Percentiles rank a stretch among this genome's conserved stretches.
Evolutionary conservation across 768 basidiomycete species (phyloP).

Genomic region (Paxillus involutus): DNA sequence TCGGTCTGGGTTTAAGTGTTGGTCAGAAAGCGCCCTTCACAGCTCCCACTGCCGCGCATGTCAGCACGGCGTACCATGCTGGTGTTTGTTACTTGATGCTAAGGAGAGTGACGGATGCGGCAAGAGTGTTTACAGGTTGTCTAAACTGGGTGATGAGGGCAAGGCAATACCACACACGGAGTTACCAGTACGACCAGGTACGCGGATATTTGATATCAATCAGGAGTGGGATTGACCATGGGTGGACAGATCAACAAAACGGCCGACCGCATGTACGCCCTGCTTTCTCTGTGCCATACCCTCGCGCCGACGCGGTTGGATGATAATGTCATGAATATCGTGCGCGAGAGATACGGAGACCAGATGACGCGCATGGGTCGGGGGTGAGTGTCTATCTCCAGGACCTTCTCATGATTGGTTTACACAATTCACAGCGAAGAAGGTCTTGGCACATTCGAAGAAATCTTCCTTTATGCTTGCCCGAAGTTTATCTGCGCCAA

Average conservation of each 20-base stretch:
- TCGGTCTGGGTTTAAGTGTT: constrained; percentile 89
- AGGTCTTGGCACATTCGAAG: constrained; percentile 48
- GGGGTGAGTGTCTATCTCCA: constrained; percentile 52
- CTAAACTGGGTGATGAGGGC: constrained; percentile 95
- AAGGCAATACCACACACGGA: constrained; percentile 94
- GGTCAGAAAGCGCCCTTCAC: constrained; percentile 93
- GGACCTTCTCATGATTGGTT: background rate
- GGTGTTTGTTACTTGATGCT: constrained; percentile 98
- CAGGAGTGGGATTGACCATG: background rate
- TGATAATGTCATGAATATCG: constrained; percentile 90
- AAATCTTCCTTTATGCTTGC: constrained; percentile 88
- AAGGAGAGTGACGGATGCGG: constrained; percentile 92
- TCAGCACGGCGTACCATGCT: constrained; percentile 92
- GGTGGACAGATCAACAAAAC: constrained; percentile 85
- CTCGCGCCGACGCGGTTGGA: constrained; percentile 91
- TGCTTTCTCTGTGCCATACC: constrained; percentile 92
- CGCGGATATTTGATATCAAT: constrained; percentile 4
- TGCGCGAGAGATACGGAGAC: constrained; percentile 93
- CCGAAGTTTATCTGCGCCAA: constrained; percentile 97
- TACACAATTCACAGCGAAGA: constrained; percentile 49
- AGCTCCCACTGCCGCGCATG: constrained; percentile 95
- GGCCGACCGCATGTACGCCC: constrained; percentile 95
- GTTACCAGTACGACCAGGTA: constrained; percentile 96
- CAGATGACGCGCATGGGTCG: constrained; percentile 84
- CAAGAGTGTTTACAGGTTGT: constrained; percentile 88